A percentile compares a stretch with the other conserved stretches of the same genome.
phyloP scores from a whole-genome alignment of 1,284 basidiomycete species.

The Sphagnurus paluster region DNA sequence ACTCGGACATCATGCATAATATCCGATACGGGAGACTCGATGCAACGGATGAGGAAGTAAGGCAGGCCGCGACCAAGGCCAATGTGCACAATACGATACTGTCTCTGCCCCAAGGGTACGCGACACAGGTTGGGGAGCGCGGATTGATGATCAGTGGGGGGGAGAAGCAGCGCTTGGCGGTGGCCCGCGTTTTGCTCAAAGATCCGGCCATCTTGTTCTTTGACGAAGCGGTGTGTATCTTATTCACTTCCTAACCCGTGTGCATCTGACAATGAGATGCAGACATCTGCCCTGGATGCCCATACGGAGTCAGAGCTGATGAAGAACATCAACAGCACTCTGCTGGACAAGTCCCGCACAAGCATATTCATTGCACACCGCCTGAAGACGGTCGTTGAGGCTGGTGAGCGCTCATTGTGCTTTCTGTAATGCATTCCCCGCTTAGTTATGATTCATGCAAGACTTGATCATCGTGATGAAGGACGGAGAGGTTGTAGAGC shows the following conservation, averaged over 20 bases:
- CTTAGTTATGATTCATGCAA: conserved; percentile 23
- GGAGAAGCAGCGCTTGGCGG: conserved; percentile 95
- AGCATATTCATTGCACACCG: conserved; percentile 96
- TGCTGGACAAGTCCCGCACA: conserved; percentile 80
- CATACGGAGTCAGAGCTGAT: conserved; percentile 95
- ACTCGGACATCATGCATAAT: conserved; percentile 94
- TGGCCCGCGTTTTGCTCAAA: conserved; percentile 91
- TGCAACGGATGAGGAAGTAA: conserved; percentile 88
- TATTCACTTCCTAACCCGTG: background rate
- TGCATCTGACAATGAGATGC: background rate
- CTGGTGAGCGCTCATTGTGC: conserved; percentile 48
- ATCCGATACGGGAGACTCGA: conserved; percentile 90
- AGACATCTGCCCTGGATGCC: conserved; percentile 94
- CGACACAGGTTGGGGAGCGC: conserved; percentile 92
- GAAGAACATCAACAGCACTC: conserved; percentile 85
- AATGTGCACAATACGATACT: conserved; percentile 85
- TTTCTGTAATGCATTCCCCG: conserved; percentile 1
- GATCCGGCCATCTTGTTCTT: conserved; percentile 96
- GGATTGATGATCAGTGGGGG: conserved; percentile 98
- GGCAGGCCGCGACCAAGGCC: conserved; percentile 80
- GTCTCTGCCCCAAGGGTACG: conserved; percentile 83
- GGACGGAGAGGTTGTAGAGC: conserved; percentile 84
- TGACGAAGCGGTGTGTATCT: conserved; percentile 88
- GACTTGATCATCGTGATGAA: conserved; percentile 90
- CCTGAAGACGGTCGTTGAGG: conserved; percentile 87